A percentile compares a stretch with the other conserved stretches of the same genome.
phyloP scores from a whole-genome alignment of 805 yeast genomes.

The Barnettozyma vustinii region DNA sequence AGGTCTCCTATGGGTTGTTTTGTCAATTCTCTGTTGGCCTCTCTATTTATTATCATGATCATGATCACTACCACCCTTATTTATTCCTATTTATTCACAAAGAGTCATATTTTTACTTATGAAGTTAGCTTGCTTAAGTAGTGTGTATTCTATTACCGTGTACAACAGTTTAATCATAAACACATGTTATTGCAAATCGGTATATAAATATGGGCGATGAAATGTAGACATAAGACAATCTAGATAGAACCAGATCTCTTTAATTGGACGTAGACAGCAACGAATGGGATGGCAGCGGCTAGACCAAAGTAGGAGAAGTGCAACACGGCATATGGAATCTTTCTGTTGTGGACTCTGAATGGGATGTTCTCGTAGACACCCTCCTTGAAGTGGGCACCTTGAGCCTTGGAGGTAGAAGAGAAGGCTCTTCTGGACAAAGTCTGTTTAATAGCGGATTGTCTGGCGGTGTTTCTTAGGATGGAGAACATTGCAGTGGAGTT shows the following conservation, averaged over 20 bases:
- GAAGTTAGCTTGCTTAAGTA: too few species aligned
- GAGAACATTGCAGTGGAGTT: conserved; percentile 4
- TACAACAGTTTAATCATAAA: conserved; percentile 3
- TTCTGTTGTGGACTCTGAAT: conserved; percentile 90
- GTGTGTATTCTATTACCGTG: background rate
- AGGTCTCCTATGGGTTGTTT: background rate
- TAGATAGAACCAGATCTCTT: conserved; percentile 72
- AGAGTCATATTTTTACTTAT: background rate
- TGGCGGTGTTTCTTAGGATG: conserved; percentile 25
- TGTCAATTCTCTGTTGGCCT: background rate
- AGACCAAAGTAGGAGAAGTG: conserved; percentile 75
- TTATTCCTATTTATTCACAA: conserved; percentile 3
- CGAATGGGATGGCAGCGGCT: conserved; percentile 74
- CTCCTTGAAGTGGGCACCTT: conserved; percentile 54
- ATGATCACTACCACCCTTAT: background rate
- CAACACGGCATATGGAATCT: conserved; percentile 77
- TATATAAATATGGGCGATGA: background rate
- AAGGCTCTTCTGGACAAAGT: conserved; percentile 40
- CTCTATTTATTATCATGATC: conserved; percentile 1
- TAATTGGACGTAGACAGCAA: conserved; percentile 73
- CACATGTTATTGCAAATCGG: conserved; percentile 4
- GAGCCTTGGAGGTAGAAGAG: conserved; percentile 44
- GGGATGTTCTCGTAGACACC: conserved; percentile 93
- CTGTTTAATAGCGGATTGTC: conserved; percentile 26
- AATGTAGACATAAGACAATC: conserved; percentile 6